phyloP scores from a whole-genome alignment of 306 rosid genomes.

The Rosa multiflora region DNA sequence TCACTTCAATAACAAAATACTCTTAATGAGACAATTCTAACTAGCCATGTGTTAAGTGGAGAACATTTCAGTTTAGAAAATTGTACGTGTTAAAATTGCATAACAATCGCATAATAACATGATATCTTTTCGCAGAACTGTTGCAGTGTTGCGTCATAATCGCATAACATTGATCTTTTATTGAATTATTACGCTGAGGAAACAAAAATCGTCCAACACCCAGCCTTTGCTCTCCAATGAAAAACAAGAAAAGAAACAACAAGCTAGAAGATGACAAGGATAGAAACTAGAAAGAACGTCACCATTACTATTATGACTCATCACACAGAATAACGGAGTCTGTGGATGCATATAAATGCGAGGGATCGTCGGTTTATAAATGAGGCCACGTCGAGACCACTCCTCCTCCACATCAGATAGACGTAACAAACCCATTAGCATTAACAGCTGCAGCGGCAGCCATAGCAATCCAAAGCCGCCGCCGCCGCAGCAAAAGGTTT shows the following conservation, averaged over 20 bases:
- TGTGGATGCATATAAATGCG: not conserved
- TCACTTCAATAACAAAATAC: too few relatives aligned
- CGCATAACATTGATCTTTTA: not conserved
- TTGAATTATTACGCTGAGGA: too few relatives aligned
- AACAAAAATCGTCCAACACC: not conserved
- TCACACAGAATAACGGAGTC: not conserved
- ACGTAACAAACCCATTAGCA: not conserved
- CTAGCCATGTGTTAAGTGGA: too few relatives aligned
- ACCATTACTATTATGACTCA: not conserved
- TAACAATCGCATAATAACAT: not conserved
- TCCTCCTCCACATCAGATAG: not conserved
- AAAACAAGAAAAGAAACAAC: not conserved
- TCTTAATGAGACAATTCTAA: too few relatives aligned
- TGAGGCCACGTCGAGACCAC: constrained; percentile 38
- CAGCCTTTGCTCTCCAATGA: not conserved
- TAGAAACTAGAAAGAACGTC: not conserved
- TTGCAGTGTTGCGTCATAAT: not conserved
- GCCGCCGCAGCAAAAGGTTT: not conserved
- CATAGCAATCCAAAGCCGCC: not conserved
- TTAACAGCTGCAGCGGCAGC: not conserved
- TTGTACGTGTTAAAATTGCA: too few relatives aligned
- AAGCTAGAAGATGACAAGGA: not conserved
- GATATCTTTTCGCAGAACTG: not conserved
- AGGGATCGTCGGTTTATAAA: constrained; percentile 12
- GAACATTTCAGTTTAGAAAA: too few relatives aligned